Percentiles rank a stretch among this genome's conserved stretches.
phyloP scores from a whole-genome alignment of 192 early-diverging fungal species.

The Cetraspora pellucida region DNA sequence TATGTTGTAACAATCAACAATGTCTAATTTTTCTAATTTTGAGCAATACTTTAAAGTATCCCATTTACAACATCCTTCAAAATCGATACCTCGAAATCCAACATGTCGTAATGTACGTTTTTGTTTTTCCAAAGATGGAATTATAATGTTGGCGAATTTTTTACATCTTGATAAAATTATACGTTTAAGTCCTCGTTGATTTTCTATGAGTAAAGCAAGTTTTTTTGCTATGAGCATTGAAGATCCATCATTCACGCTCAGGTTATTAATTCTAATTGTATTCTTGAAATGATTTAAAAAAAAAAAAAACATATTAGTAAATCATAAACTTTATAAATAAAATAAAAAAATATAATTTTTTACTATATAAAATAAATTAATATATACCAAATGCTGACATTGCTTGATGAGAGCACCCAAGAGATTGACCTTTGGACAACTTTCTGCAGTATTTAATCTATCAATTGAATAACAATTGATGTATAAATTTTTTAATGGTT shows the following conservation, averaged over 20 bases:
- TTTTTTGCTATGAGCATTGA: slow-evolving; percentile 10
- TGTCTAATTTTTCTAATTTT: slow-evolving; percentile 13
- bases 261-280: neutral
- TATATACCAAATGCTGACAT: no score
- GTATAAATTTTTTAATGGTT: neutral
- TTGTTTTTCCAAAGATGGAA: slow-evolving; percentile 17
- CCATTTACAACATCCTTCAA: slow-evolving; percentile 12
- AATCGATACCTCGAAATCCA: slow-evolving; percentile 3
- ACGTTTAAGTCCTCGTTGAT: neutral
- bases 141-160: neutral
- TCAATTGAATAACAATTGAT: neutral
- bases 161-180: neutral
- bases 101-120: slow-evolving; percentile 1
- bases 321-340: no score
- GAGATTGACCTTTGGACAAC: no score
- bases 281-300: neutral
- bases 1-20: neutral
- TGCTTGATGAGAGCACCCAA: no score
- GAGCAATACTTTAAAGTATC: neutral
- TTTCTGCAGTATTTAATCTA: no score
- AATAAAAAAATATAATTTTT: no score
- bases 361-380: no score
- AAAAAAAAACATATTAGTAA: neutral
- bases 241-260: neutral
- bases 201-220: neutral